Conservation (phyloP, 2,329 filamentous ascomycete genomes). For the Pyrenophora tritici-repentis region DNA sequence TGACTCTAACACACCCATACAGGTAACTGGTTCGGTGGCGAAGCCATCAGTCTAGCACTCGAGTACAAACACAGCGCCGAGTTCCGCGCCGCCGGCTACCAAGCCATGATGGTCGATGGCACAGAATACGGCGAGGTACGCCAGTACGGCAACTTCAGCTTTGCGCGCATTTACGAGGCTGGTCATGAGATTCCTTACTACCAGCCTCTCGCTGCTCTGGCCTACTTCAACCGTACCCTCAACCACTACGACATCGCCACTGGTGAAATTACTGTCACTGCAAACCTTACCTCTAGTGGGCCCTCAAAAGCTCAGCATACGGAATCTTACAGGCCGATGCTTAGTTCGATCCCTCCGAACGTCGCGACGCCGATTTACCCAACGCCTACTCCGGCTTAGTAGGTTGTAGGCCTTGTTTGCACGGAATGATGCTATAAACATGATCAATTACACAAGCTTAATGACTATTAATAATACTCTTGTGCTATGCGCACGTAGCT, state of each 20-base stretch:
- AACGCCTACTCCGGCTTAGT: constrained; percentile 12
- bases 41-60: constrained; percentile 44
- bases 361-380: constrained; percentile 25
- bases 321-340: constrained; percentile 43
- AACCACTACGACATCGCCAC: constrained; percentile 45
- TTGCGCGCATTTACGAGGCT: constrained; percentile 46
- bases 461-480: too few relatives aligned
- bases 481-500: too few relatives aligned
- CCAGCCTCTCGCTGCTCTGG: constrained; percentile 45
- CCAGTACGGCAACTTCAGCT: constrained; percentile 49
- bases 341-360: constrained; percentile 14
- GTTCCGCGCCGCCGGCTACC: constrained; percentile 36
- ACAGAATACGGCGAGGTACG: constrained; percentile 49
- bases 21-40: constrained; percentile 49
- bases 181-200: constrained; percentile 52
- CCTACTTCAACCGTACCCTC: constrained; percentile 47
- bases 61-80: constrained; percentile 44
- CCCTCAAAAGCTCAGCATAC: constrained; percentile 48
- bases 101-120: constrained; percentile 44
- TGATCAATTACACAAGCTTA: too few relatives aligned
- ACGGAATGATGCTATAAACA: too few relatives aligned
- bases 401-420: not conserved
- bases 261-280: constrained; percentile 42
- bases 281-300: constrained; percentile 40
- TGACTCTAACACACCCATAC: too few relatives aligned